These are phyloP conservation scores for Scolecobasidium constrictum DNA, from an alignment of 2,329 filamentous ascomycete species.

Conservation along the genomic window DNA sequence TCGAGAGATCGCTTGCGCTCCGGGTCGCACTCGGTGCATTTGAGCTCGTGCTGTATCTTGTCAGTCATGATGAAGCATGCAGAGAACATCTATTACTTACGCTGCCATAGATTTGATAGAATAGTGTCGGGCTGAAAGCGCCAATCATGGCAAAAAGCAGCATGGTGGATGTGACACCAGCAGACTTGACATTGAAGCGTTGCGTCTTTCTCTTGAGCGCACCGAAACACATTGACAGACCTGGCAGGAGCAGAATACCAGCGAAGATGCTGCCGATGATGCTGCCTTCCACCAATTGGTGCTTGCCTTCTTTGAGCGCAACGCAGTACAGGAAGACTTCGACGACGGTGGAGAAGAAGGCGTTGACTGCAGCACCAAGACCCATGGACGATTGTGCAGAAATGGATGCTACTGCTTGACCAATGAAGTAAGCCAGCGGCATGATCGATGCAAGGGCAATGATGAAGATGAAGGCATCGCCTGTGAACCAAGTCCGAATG, in stretches of 20 bases:
- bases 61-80: slow-evolving; percentile 29
- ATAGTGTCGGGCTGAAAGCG: slow-evolving; percentile 88
- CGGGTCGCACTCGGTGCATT: slow-evolving; percentile 52
- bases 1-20: slow-evolving; percentile 36
- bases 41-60: slow-evolving; percentile 64
- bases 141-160: slow-evolving; percentile 90
- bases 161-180: slow-evolving; percentile 96
- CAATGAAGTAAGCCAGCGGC: slow-evolving; percentile 94
- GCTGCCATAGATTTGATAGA: slow-evolving; percentile 97
- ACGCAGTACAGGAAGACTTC: slow-evolving; percentile 98
- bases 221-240: slow-evolving; percentile 96
- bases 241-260: slow-evolving; percentile 86
- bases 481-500: slow-evolving; percentile 63
- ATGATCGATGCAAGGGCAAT: slow-evolving; percentile 86
- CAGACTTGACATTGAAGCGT: slow-evolving; percentile 92
- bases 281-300: slow-evolving; percentile 86
- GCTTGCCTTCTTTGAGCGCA: slow-evolving; percentile 84
- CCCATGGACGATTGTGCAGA: slow-evolving; percentile 99
- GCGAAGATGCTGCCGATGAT: slow-evolving; percentile 97
- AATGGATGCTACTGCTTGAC: slow-evolving; percentile 94
- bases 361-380: slow-evolving; percentile 90
- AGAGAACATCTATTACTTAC: slow-evolving; percentile 44
- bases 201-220: slow-evolving; percentile 97
- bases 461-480: slow-evolving; percentile 75
- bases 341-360: slow-evolving; percentile 94